A percentile compares a stretch with the other conserved stretches of the same genome.
phyloP scores from a whole-genome alignment of 495 filamentous ascomycete species.

The Aspergillus conjunctus region DNA sequence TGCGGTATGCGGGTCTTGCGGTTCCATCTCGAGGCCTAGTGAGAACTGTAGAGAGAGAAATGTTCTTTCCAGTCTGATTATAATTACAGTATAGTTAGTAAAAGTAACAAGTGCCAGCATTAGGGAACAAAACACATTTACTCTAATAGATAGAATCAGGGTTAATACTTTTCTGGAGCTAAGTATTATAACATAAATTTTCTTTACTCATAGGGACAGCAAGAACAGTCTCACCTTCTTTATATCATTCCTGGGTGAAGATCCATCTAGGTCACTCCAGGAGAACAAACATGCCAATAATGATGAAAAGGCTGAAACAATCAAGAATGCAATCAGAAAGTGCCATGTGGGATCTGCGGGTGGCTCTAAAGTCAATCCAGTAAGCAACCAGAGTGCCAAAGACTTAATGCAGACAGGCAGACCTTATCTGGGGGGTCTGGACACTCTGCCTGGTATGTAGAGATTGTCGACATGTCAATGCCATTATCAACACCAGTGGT shows the following conservation, averaged over 20 bases:
- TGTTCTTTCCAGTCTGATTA: background rate
- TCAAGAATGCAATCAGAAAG: slow-evolving; percentile 73
- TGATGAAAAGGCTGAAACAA: slow-evolving; percentile 65
- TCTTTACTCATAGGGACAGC: slow-evolving; percentile 34
- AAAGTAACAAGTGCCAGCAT: background rate
- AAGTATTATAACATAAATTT: slow-evolving; percentile 17
- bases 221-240: slow-evolving; percentile 52
- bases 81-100: background rate
- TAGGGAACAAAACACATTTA: slow-evolving; percentile 36
- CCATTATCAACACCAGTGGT: slow-evolving; percentile 72
- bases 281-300: slow-evolving; percentile 57
- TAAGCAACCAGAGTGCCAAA: slow-evolving; percentile 72
- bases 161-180: slow-evolving; percentile 59
- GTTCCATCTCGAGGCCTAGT: too few relatives aligned
- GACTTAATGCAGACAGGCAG: slow-evolving; percentile 74
- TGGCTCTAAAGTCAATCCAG: slow-evolving; percentile 73
- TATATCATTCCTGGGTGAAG: slow-evolving; percentile 56
- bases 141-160: slow-evolving; percentile 68
- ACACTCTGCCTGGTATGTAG: slow-evolving; percentile 72
- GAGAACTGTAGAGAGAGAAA: slow-evolving; percentile 16
- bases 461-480: slow-evolving; percentile 69
- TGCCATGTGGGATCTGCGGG: slow-evolving; percentile 44
- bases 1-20: too few relatives aligned
- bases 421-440: slow-evolving; percentile 66
- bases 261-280: slow-evolving; percentile 75